phyloP scores from a whole-genome alignment of 225 moss, liverwort and hornwort genomes.

The Takakia lepidozioides region DNA sequence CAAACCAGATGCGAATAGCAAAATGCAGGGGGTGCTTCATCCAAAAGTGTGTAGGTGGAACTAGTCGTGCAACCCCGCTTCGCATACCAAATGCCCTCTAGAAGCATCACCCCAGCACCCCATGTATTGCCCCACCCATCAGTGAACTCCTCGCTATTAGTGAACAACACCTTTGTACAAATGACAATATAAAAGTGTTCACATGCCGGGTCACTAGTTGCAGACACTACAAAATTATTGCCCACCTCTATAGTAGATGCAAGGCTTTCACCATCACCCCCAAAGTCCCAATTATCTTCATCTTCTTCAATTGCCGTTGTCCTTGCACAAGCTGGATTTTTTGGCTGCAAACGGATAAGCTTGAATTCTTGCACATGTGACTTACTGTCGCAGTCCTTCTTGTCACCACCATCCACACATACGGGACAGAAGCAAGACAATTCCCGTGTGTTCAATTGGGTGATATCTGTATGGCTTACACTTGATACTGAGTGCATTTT shows the following conservation, averaged over 20 bases:
- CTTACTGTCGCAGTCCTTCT: background rate
- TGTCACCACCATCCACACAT: background rate
- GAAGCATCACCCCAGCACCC: too few species aligned
- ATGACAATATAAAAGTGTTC: too few species aligned
- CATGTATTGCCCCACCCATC: too few species aligned
- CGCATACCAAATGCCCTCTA: too few species aligned
- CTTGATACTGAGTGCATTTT: background rate
- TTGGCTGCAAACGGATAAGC: background rate
- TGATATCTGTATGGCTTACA: background rate
- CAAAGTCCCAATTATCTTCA: background rate
- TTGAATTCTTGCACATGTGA: background rate
- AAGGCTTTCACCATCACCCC: background rate
- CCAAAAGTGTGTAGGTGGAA: too few species aligned
- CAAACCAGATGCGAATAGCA: too few species aligned
- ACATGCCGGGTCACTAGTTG: background rate
- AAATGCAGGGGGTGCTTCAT: too few species aligned
- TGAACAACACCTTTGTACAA: too few species aligned
- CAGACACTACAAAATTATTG: background rate
- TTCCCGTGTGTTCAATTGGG: background rate
- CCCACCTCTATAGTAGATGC: background rate
- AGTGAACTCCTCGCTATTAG: too few species aligned
- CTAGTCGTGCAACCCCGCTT: too few species aligned
- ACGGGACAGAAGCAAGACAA: slow-evolving; percentile 2
- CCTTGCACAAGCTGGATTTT: background rate
- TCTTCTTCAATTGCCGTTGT: background rate